These are phyloP conservation scores for Pichia sp. DNA, from an alignment of 1,139 yeast genomes.

Conservation along the genomic window DNA sequence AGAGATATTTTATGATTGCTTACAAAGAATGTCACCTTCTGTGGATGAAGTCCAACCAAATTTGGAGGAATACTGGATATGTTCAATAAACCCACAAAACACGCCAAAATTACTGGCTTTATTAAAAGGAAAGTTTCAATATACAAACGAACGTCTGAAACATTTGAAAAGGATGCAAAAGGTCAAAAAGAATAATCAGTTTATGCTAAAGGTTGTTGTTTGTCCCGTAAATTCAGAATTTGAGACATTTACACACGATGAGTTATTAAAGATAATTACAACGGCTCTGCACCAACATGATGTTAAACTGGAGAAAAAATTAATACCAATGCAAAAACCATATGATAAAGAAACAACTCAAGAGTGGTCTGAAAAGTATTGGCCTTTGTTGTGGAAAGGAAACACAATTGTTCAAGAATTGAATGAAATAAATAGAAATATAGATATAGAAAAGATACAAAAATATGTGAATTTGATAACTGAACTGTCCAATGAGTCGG, in stretches of 20 bases:
- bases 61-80: slow-evolving; percentile 52
- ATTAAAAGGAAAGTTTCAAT: slow-evolving; percentile 20
- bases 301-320: slow-evolving; percentile 24
- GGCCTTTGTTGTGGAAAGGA: slow-evolving; percentile 96
- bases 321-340: slow-evolving; percentile 51
- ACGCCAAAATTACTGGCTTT: slow-evolving; percentile 32
- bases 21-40: slow-evolving; percentile 39
- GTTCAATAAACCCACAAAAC: slow-evolving; percentile 38
- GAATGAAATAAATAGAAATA: slow-evolving; percentile 36
- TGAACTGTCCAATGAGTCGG: slow-evolving; percentile 24
- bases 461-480: slow-evolving; percentile 34
- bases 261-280: slow-evolving; percentile 16
- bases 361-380: slow-evolving; percentile 58
- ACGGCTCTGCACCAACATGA: slow-evolving; percentile 18
- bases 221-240: slow-evolving; percentile 17
- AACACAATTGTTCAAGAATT: slow-evolving; percentile 75
- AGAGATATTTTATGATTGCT: slow-evolving; percentile 41
- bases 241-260: slow-evolving; percentile 10
- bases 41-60: slow-evolving; percentile 28
- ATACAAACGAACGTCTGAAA: slow-evolving; percentile 36
- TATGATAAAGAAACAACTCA: slow-evolving; percentile 54
- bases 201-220: slow-evolving; percentile 28
- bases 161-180: slow-evolving; percentile 36
- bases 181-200: slow-evolving; percentile 1
- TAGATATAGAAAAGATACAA: slow-evolving; percentile 42